These are phyloP conservation scores for Rugonectria rugulosa DNA, from an alignment of 2,329 filamentous ascomycete species.

Conservation along the genomic window DNA sequence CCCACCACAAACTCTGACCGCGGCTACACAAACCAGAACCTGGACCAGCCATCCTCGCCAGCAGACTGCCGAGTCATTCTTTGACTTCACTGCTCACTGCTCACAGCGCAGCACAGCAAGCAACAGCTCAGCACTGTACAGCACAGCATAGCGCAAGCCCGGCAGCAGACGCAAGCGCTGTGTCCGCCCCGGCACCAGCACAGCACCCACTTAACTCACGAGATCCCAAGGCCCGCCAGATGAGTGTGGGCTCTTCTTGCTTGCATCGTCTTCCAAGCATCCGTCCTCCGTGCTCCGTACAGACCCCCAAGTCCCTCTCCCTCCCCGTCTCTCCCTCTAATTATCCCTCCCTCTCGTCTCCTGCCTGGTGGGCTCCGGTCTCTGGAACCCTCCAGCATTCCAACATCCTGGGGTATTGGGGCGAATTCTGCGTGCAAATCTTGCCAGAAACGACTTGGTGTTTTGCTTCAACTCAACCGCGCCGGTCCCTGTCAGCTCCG, in stretches of 20 bases:
- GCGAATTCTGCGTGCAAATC: slow-evolving; percentile 41
- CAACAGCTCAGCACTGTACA: no score
- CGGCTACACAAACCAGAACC: not conserved
- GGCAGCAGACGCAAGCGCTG: not conserved
- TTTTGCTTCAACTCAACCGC: slow-evolving; percentile 30
- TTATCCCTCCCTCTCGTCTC: no score
- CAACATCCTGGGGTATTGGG: slow-evolving; percentile 32
- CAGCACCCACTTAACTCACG: slow-evolving; percentile 28
- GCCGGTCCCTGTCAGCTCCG: slow-evolving; percentile 40
- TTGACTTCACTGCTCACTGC: no score
- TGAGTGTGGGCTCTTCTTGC: slow-evolving; percentile 32
- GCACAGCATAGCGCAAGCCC: no score
- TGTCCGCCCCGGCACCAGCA: not conserved
- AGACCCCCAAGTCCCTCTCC: slow-evolving; percentile 25
- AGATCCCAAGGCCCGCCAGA: slow-evolving; percentile 32
- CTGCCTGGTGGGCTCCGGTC: slow-evolving; percentile 23
- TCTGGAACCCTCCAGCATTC: slow-evolving; percentile 31
- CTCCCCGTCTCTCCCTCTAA: no score
- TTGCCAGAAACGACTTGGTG: slow-evolving; percentile 38
- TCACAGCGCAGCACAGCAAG: no score
- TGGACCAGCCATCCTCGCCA: slow-evolving; percentile 19
- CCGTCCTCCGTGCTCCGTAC: no score
- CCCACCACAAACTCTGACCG: not conserved
- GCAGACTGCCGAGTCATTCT: no score
- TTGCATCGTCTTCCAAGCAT: slow-evolving; percentile 39